A percentile compares a stretch with the other conserved stretches of the same genome.
Evolutionary conservation across 202 grass and related monocot species (phyloP).

Genomic region (Hordeum pubiflorum): DNA sequence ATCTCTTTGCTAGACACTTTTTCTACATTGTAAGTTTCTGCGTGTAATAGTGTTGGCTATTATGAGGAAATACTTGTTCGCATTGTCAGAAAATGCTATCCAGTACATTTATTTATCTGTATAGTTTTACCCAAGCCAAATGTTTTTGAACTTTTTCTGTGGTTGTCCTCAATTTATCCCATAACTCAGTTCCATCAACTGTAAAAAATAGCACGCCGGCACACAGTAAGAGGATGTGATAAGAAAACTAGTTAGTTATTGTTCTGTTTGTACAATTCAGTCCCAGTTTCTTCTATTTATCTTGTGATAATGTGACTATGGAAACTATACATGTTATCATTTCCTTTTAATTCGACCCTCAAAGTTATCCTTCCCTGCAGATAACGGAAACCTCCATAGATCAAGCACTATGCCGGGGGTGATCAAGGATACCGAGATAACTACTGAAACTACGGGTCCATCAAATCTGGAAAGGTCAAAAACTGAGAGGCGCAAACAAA

Average conservation of each 20-base stretch:
- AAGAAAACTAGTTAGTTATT: neutral
- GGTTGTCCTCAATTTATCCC: neutral
- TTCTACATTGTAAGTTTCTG: neutral
- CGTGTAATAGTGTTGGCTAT: neutral
- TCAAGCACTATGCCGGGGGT: conserved; percentile 59
- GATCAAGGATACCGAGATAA: conserved; percentile 40
- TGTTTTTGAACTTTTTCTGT: neutral
- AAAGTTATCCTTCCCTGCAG: conserved; percentile 3
- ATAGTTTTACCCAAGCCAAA: neutral
- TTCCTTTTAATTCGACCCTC: neutral
- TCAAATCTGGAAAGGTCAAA: conserved; percentile 54
- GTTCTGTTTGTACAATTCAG: neutral
- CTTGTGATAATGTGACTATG: neutral
- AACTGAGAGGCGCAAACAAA: conserved; percentile 52
- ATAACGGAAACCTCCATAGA: conserved; percentile 44
- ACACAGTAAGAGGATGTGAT: neutral
- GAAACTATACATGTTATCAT: neutral
- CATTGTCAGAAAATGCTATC: neutral
- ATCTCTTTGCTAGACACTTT: neutral
- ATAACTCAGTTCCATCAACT: neutral
- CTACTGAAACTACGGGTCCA: conserved; percentile 21
- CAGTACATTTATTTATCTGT: neutral
- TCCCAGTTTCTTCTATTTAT: neutral
- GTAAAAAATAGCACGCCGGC: neutral
- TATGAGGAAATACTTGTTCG: neutral